Conservation (phyloP, 1,139 yeast species). For the Suhomyces choctaworum region DNA sequence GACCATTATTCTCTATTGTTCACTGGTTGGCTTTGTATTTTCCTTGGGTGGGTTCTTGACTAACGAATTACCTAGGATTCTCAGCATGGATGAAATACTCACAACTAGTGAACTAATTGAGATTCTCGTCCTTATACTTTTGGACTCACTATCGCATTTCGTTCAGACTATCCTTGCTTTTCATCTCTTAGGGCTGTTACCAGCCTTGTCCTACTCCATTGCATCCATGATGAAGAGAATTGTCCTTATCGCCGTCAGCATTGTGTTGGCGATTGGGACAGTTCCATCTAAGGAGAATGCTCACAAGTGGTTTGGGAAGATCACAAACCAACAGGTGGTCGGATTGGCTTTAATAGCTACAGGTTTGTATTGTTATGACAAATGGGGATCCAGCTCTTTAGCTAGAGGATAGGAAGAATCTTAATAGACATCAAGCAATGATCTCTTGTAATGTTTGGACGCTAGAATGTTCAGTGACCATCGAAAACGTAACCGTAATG, state of each 20-base stretch:
- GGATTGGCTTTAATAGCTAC: constrained; percentile 34
- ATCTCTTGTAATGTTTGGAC: constrained; percentile 35
- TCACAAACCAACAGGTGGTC: constrained; percentile 30
- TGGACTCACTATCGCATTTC: constrained; percentile 39
- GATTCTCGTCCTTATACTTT: constrained; percentile 26
- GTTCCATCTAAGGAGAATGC: constrained; percentile 13
- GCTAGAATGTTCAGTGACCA: constrained; percentile 49
- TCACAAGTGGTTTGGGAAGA: constrained; percentile 28
- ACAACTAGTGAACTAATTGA: constrained; percentile 7
- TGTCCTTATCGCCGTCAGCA: constrained; percentile 38
- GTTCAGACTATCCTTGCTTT: constrained; percentile 39
- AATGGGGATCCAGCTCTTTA: constrained; percentile 39
- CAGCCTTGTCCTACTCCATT: constrained; percentile 43
- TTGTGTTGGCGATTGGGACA: constrained; percentile 27
- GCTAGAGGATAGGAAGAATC: constrained; percentile 1
- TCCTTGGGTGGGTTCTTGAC: constrained; percentile 34
- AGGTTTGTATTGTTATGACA: constrained; percentile 43
- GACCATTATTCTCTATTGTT: constrained; percentile 40
- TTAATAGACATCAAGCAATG: background rate
- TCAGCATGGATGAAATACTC: constrained; percentile 3
- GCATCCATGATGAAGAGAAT: constrained; percentile 48
- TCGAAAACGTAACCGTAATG: constrained; percentile 15
- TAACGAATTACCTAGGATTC: constrained; percentile 30
- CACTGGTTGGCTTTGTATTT: constrained; percentile 35
- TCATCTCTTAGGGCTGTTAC: constrained; percentile 39